Evolutionary conservation across 768 basidiomycete species (phyloP).

Genomic region (Auriculariales sp.): DNA sequence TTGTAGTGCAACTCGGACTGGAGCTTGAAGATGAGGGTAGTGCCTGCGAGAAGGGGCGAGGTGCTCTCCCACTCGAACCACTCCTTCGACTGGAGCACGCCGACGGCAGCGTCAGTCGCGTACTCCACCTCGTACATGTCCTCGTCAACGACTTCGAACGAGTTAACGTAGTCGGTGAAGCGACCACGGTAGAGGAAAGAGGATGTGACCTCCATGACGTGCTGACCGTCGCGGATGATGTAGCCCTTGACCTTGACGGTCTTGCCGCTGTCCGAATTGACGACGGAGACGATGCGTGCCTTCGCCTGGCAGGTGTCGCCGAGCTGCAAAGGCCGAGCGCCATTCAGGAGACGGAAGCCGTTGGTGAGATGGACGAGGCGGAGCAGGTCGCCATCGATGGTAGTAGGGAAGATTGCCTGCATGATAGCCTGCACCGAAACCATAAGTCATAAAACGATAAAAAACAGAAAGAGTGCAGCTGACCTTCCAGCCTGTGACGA

Average conservation of each 20-base stretch:
- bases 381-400: slow-evolving; percentile 87
- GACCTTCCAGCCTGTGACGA: slow-evolving; percentile 97
- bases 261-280: slow-evolving; percentile 85
- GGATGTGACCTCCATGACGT: slow-evolving; percentile 86
- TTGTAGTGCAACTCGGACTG: slow-evolving; percentile 82
- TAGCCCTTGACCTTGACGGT: slow-evolving; percentile 79
- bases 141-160: slow-evolving; percentile 86
- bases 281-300: slow-evolving; percentile 77
- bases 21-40: slow-evolving; percentile 78
- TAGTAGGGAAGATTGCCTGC: slow-evolving; percentile 87
- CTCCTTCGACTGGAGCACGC: slow-evolving; percentile 87
- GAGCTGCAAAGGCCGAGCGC: slow-evolving; percentile 57
- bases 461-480: slow-evolving; percentile 13
- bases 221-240: slow-evolving; percentile 61
- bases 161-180: slow-evolving; percentile 89
- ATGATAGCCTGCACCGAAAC: slow-evolving; percentile 74
- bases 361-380: slow-evolving; percentile 96
- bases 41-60: slow-evolving; percentile 63
- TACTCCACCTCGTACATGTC: slow-evolving; percentile 75
- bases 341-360: slow-evolving; percentile 81
- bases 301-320: slow-evolving; percentile 87
- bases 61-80: slow-evolving; percentile 96
- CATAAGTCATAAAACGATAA: not conserved
- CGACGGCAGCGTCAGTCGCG: slow-evolving; percentile 63
- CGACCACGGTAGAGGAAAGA: slow-evolving; percentile 94